Evolutionary conservation across 2,329 filamentous ascomycete genomes (phyloP).

Genomic region (Paecilomyces niveus): DNA sequence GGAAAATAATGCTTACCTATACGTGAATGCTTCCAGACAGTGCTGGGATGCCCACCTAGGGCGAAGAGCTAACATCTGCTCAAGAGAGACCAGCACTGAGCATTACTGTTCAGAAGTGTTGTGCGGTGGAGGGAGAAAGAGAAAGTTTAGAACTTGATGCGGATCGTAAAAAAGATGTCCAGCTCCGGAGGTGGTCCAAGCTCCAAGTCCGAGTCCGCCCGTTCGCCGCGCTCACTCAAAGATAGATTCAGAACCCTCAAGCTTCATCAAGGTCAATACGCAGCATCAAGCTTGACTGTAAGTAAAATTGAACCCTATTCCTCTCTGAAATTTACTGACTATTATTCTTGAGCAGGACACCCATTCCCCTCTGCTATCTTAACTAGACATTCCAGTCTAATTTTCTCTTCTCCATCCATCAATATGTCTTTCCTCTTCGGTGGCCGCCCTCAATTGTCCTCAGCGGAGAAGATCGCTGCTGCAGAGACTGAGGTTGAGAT

Average conservation of each 20-base stretch:
- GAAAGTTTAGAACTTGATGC: not conserved
- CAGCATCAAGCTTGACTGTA: not conserved
- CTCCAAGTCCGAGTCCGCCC: slow-evolving; percentile 2
- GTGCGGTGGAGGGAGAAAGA: not conserved
- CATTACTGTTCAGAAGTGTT: not conserved
- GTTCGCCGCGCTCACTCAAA: not conserved
- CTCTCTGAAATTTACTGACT: not conserved
- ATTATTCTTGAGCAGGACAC: not conserved
- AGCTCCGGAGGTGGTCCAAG: slow-evolving; percentile 7
- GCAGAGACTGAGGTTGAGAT: slow-evolving; percentile 97
- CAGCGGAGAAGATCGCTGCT: slow-evolving; percentile 93
- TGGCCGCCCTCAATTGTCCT: slow-evolving; percentile 73
- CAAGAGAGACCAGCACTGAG: not conserved
- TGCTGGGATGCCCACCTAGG: slow-evolving; percentile 27
- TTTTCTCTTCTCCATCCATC: slow-evolving; percentile 14
- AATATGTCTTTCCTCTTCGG: slow-evolving; percentile 69
- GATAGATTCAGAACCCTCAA: not conserved
- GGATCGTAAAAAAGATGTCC: slow-evolving; percentile 7
- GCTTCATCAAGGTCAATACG: not conserved
- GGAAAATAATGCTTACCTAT: slow-evolving; percentile 26
- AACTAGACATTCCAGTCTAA: slow-evolving; percentile 1
- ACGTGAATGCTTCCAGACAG: slow-evolving; percentile 18
- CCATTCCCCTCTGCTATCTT: not conserved
- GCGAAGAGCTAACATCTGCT: slow-evolving; percentile 34
- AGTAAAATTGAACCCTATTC: not conserved